Evolutionary conservation across 2,329 filamentous ascomycete species (phyloP).

Genomic region (Fusarium globosum): DNA sequence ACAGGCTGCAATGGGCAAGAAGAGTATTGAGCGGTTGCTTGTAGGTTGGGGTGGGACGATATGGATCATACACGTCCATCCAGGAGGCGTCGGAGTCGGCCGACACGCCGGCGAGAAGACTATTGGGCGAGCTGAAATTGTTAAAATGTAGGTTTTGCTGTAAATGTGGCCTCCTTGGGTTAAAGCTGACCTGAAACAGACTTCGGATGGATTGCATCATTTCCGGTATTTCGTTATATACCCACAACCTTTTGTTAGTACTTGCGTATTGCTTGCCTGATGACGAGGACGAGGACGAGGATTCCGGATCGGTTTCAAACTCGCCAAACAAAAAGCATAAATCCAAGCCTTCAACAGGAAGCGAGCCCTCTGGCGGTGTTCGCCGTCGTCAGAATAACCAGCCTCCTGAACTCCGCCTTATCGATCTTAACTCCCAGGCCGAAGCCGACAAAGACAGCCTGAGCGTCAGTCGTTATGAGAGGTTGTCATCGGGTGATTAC

Average conservation of each 20-base stretch:
- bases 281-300: slow-evolving; percentile 61
- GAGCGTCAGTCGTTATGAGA: slow-evolving; percentile 86
- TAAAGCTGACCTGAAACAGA: slow-evolving; percentile 62
- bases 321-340: slow-evolving; percentile 54
- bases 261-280: slow-evolving; percentile 89
- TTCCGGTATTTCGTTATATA: slow-evolving; percentile 97
- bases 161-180: slow-evolving; percentile 64
- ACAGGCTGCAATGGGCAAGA: slow-evolving; percentile 59
- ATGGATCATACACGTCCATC: slow-evolving; percentile 93
- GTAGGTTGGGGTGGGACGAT: slow-evolving; percentile 97
- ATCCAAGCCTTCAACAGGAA: slow-evolving; percentile 58
- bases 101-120: slow-evolving; percentile 76
- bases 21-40: slow-evolving; percentile 78
- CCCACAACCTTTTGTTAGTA: slow-evolving; percentile 87
- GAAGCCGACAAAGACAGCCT: slow-evolving; percentile 90
- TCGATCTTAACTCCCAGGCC: slow-evolving; percentile 87
- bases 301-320: background rate
- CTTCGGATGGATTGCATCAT: slow-evolving; percentile 97
- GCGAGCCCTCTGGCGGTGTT: slow-evolving; percentile 72
- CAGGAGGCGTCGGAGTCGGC: slow-evolving; percentile 73
- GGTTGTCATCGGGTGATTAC: slow-evolving; percentile 88
- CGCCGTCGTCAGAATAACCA: slow-evolving; percentile 80
- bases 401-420: slow-evolving; percentile 88
- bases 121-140: slow-evolving; percentile 86
- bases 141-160: slow-evolving; percentile 80